These are phyloP conservation scores for Phytophthora kernoviae DNA, from an alignment of 352 stramenopile species.

Conservation along the genomic window DNA sequence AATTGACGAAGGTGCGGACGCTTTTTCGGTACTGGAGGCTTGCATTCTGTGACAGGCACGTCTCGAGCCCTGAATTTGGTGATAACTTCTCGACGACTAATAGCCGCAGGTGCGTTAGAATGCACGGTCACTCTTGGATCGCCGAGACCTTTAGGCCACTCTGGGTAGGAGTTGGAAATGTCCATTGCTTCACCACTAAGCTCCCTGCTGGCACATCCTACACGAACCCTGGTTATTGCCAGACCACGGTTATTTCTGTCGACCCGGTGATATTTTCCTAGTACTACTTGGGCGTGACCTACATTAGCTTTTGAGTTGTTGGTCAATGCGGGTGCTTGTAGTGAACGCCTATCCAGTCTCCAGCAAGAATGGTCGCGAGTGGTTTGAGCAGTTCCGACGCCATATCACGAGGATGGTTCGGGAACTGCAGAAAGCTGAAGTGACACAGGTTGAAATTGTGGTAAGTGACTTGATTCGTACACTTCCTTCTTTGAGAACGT, in stretches of 20 bases:
- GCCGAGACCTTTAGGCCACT: constrained; percentile 65
- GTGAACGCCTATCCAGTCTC: constrained; percentile 64
- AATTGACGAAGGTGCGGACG: constrained; percentile 31
- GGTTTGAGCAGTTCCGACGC: constrained; percentile 56
- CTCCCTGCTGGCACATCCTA: no score
- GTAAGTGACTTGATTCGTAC: constrained; percentile 30
- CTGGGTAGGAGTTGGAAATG: constrained; percentile 46
- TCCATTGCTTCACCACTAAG: constrained; percentile 8
- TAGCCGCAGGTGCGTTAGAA: constrained; percentile 6
- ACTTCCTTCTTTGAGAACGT: background rate
- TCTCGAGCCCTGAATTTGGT: constrained; percentile 38
- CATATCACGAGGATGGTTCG: constrained; percentile 53
- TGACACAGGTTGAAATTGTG: constrained; percentile 64
- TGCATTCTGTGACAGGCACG: constrained; percentile 7
- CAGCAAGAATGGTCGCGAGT: constrained; percentile 47
- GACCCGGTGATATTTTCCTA: background rate
- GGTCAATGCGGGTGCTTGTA: constrained; percentile 68
- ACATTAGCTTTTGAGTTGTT: constrained; percentile 1
- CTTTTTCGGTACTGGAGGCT: constrained; percentile 12
- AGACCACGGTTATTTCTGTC: constrained; percentile 6
- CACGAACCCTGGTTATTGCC: no score
- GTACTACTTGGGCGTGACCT: no score
- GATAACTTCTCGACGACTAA: constrained; percentile 45
- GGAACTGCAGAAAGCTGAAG: constrained; percentile 65
- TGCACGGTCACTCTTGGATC: constrained; percentile 40